These are phyloP conservation scores for Podospora fimiseda DNA, from an alignment of 495 filamentous ascomycete species.

Conservation along the genomic window DNA sequence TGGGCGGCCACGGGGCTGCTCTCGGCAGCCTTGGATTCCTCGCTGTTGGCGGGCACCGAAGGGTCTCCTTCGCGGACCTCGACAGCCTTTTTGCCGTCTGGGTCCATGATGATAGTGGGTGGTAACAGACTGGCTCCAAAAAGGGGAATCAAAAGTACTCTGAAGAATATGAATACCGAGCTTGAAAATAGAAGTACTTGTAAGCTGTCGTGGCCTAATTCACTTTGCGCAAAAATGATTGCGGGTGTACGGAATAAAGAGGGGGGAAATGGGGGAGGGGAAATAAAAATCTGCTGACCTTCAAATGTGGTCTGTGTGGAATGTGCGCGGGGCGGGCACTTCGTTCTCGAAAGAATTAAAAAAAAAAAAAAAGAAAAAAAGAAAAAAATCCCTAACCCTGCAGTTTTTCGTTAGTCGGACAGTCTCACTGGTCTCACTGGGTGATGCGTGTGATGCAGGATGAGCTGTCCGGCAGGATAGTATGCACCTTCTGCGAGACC, in stretches of 20 bases:
- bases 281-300: too few species aligned
- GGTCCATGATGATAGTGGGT: constrained; percentile 17
- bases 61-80: constrained; percentile 22
- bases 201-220: too few species aligned
- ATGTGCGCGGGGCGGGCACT: too few species aligned
- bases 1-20: constrained; percentile 11
- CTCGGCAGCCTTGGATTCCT: constrained; percentile 24
- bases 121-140: too few species aligned
- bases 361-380: constrained; percentile 1
- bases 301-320: background rate
- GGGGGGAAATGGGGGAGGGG: too few species aligned
- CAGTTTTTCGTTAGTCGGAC: constrained; percentile 15
- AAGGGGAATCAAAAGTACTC: too few species aligned
- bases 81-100: constrained; percentile 14
- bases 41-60: constrained; percentile 12
- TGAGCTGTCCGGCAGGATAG: constrained; percentile 19
- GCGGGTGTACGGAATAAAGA: too few species aligned
- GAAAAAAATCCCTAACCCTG: too few species aligned
- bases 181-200: background rate
- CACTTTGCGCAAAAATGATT: too few species aligned
- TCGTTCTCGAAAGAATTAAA: too few species aligned
- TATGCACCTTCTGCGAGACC: constrained; percentile 22
- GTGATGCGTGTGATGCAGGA: constrained; percentile 13
- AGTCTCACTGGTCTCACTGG: constrained; percentile 16
- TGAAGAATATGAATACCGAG: too few species aligned